Evolutionary conservation across 345 rosid species (phyloP), one percentile per base, ranked within the genome.

Genomic region (Eucalyptus sp.): DNA sequence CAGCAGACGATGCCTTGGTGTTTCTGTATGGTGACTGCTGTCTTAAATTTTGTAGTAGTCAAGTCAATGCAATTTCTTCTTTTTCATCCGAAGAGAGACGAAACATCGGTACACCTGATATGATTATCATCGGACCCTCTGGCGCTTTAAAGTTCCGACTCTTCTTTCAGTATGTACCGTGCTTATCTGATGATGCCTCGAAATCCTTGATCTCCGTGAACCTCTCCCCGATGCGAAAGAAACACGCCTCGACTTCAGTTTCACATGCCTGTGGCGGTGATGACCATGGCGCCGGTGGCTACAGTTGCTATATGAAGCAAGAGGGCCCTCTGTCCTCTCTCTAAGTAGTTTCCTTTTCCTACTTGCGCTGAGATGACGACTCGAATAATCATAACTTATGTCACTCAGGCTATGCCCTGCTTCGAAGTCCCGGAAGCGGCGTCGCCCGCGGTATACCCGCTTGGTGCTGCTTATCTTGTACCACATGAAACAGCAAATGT

Each of bases 401-500:
- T 81, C 90, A 50, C 92, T 91, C 6, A 90, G 66, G 16, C 88
- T 86, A 27, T 79, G 71, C 27, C 90, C 92, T 12, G 44, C 91
- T 88, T 95, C 97, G 24, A 91, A 68, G 89, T 95, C 96, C 43
- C 87, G 93, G 62, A 89, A 84, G n/a, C 90, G 90, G 7, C 68
- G 90, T 11, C 92, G 92, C 84, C 88, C 86, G 8, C 88, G 85
- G 56, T 89, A 76, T 83, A 91, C 93, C 7, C 94, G 92, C 66
- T 92, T 92, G 3, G 94, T 91, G 91, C 90, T 94, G 33, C 52
- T 86, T 68, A 96, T 86, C 91, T 88, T 93, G 88, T 89, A 93
- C 91, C 97, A 96, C 85, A 94, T 87, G 88, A 92, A 93, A 90
- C 95, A 91, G 18, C 92, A 79, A 49, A 92, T 89, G 50, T 93